Base-by-base conservation (phyloP, 2,329 filamentous ascomycete species). In the Emericellopsis cladophorae region DNA sequence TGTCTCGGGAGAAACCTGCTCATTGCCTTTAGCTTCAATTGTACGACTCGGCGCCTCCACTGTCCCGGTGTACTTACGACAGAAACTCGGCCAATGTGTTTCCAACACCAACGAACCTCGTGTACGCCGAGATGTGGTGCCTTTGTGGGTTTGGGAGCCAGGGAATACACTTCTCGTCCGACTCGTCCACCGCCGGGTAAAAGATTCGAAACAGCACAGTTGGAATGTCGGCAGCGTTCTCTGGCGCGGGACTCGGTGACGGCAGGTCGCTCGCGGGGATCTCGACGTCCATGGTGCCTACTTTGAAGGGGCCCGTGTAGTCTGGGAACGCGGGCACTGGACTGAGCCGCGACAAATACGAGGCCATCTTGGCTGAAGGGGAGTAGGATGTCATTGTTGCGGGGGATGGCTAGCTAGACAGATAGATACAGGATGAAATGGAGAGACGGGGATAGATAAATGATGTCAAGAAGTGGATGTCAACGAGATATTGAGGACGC, bases 201-300 rank as follows among this genome's bases (percentile, higher is more conserved):
- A 85, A 94, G 43, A 93, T 69, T 46, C 87, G 76, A 57, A 86
- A 92, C 42, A 84, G 80, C 22, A 93, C 68, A 1, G 87, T 94
- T 16, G 77, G 66, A 36, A 89, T 77, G 36, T 68, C 66, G 42
- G 61, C 59, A 5, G 76, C 70, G 39, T 71, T 67, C 7, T 68
- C 64, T 6, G 76, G 74, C 7, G 66, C 58, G 4, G 69, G 63
- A 18, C 71, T 66, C 0, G 79, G 74, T 1, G 72, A 65, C 2
- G 68, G 56, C 6, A 81, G 62, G 37, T 76, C 70, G 23, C 70
- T 66, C 9, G 82, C 68, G 35, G 86, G 83, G 14, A 93, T 75
- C 62, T 94, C 87, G 48, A 90, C 70, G 52, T 93, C 86, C 48
- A 86, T 67, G 3, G 81, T 85, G 47, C 85, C 86, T 44, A 92